These are phyloP conservation scores for Solanum chilense DNA, from an alignment of 257 asterid species.

Conservation along the genomic window DNA sequence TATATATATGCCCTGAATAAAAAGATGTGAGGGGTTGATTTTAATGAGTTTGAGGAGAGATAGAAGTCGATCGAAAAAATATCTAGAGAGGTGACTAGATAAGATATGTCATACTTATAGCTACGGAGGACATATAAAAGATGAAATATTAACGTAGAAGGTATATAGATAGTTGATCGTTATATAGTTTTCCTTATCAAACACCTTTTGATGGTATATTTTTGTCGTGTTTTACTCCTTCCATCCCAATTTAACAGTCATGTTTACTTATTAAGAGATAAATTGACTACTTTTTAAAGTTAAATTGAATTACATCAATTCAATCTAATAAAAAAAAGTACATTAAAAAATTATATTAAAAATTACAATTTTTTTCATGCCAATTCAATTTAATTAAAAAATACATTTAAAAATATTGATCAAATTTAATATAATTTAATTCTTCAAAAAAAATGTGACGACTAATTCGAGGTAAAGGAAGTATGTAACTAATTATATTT, in stretches of 20 bases:
- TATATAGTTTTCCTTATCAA: not conserved
- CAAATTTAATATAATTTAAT: no score
- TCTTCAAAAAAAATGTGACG: not conserved
- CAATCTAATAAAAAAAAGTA: no score
- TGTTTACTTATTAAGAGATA: not conserved
- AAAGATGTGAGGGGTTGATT: not conserved
- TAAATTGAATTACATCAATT: no score
- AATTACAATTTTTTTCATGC: no score
- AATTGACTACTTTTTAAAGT: not conserved
- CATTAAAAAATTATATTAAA: no score
- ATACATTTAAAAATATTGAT: not conserved
- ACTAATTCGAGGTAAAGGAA: not conserved
- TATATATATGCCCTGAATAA: not conserved
- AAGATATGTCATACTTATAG: rapidly evolving
- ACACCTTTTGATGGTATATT: not conserved
- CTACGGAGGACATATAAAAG: not conserved
- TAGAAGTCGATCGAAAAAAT: not conserved
- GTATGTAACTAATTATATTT: not conserved
- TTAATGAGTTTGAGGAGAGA: not conserved
- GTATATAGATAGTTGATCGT: rapidly evolving
- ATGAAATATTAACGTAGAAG: not conserved
- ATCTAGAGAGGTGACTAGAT: not conserved
- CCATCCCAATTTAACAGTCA: no score
- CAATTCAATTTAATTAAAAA: no score
- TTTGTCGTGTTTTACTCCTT: not conserved